A percentile compares a stretch with the other conserved stretches of the same genome.
phyloP scores from a whole-genome alignment of 345 rosid species.

The Eucalyptus viminalis region DNA sequence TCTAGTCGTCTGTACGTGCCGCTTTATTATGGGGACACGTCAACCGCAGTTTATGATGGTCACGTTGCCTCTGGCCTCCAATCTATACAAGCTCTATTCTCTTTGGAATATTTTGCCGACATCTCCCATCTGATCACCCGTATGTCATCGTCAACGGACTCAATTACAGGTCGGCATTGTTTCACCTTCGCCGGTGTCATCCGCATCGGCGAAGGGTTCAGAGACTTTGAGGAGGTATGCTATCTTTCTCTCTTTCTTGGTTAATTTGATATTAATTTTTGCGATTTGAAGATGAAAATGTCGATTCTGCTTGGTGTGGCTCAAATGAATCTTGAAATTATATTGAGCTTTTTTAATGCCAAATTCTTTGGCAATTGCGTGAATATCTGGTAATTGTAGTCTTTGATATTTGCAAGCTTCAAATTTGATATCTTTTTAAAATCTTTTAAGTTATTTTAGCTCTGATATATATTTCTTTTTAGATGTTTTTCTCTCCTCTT shows the following conservation, averaged over 20 bases:
- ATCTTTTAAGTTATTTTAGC: background rate
- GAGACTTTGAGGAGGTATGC: no score
- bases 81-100: fast-evolving
- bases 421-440: background rate
- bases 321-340: slow-evolving; percentile 96
- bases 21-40: no score
- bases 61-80: no score
- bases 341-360: slow-evolving; percentile 88
- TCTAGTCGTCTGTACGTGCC: no score
- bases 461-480: background rate
- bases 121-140: fast-evolving
- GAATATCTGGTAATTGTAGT: slow-evolving; percentile 55
- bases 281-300: slow-evolving; percentile 84
- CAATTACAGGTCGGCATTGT: fast-evolving
- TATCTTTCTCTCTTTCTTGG: no score
- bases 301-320: slow-evolving; percentile 94
- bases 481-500: no score
- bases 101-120: fast-evolving
- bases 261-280: no score
- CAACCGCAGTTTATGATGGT: no score
- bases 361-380: slow-evolving; percentile 43
- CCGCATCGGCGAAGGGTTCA: no score
- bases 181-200: no score
- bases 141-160: no score
- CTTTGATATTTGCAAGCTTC: background rate